phyloP scores from a whole-genome alignment of 805 yeast species.

The Teunomyces funiuensis region DNA sequence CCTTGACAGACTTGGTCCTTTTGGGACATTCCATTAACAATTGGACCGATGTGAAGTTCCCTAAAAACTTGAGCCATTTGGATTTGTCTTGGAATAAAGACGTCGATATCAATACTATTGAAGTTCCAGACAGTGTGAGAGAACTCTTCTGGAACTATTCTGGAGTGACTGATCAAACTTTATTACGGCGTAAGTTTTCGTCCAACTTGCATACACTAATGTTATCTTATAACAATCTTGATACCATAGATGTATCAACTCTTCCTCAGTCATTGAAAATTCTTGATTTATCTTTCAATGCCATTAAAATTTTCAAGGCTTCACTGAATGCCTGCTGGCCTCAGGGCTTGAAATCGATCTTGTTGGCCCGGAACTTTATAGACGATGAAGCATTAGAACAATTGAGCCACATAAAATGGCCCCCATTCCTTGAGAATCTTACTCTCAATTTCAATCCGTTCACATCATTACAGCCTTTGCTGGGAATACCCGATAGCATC shows the following conservation, averaged over 20 bases:
- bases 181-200: constrained; percentile 18
- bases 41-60: constrained; percentile 31
- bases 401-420: constrained; percentile 24
- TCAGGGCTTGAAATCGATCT: constrained; percentile 20
- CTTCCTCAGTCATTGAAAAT: constrained; percentile 31
- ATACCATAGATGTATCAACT: constrained; percentile 19
- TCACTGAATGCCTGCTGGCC: constrained; percentile 23
- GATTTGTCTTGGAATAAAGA: constrained; percentile 38
- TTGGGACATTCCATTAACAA: constrained; percentile 31
- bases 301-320: constrained; percentile 9
- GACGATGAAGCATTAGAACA: constrained; percentile 16
- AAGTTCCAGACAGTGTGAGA: constrained; percentile 19
- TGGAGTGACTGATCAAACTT: constrained; percentile 16
- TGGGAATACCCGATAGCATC: constrained; percentile 20
- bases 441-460: constrained; percentile 24
- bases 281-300: constrained; percentile 29
- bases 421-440: constrained; percentile 19
- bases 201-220: constrained; percentile 26
- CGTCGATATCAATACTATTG: constrained; percentile 23
- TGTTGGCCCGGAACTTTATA: constrained; percentile 22
- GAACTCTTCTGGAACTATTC: constrained; percentile 35
- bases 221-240: constrained; percentile 31
- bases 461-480: constrained; percentile 17
- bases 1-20: constrained; percentile 27
- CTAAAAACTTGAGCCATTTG: constrained; percentile 23